Base-by-base conservation (phyloP, 208 protist species). In the Blastocrithidia nonstop region DNA sequence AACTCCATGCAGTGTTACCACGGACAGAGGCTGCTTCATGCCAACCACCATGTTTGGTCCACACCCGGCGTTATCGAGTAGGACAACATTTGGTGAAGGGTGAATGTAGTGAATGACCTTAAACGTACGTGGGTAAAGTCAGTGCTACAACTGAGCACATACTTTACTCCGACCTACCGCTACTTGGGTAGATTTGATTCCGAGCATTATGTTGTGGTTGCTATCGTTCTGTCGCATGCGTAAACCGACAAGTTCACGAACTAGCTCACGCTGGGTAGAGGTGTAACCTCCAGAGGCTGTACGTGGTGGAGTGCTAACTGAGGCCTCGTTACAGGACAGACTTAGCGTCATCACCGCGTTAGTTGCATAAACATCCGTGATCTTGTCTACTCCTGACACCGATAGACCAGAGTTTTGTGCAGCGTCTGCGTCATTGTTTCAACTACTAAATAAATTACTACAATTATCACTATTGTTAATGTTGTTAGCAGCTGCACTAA, bases 171-270 rank as follows among this genome's bases (percentile, higher is more conserved):
- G 69, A n/a, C 83, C 83, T 11, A 50, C 61, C 7, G 79, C 74
- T 21, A 88, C 73, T 22, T 67, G 66, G 15, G 57, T 63, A 21
- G 70, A 57, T 57, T 78, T 77, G 15, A 61, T 37, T 7, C 76
- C 78, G 2, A 71, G 40, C 15, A 85, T 29, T 7, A 93, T 26
- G 51, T 93, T 93, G 66, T 88, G 83, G 50, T 87, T 83, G 45
- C 66, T 68, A 39, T 88, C 83, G 15, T 54, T 79, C 51, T 93
- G 79, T 15, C 77, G 81, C 42, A 89, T 56, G 20, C 71, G 68
- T 11, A 87, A 54, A 2, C 61, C 67, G 2, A 88, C 75, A 36
- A 87, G 82, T 20, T 88, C 78, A 17, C 83, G 64, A 31, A 92
- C 68, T 4, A 77, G 66, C 33, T 67, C 64, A 19, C 78, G 65